Conservation (phyloP, 768 basidiomycete species). For the Mycena leptocephala region DNA sequence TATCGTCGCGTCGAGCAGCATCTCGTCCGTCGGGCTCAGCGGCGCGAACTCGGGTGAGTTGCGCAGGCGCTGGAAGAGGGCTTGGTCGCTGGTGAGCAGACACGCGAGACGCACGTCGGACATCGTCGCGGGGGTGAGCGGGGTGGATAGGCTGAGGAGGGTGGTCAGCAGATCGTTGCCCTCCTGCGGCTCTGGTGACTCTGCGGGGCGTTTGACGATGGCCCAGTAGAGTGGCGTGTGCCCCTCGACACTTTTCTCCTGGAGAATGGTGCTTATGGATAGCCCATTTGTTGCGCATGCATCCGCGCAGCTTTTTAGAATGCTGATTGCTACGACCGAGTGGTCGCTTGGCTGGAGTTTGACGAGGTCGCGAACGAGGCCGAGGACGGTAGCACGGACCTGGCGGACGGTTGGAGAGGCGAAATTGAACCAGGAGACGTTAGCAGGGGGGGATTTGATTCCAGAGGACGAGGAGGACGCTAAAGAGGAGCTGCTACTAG, state of each 20-base stretch:
- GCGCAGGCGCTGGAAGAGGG: constrained; percentile 72
- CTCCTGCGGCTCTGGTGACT: constrained; percentile 5
- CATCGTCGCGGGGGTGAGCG: constrained; percentile 59
- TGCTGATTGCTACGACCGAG: constrained; percentile 34
- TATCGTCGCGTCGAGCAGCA: constrained; percentile 60
- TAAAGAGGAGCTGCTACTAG: constrained; percentile 10
- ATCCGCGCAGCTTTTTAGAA: constrained; percentile 64
- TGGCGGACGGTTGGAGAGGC: constrained; percentile 44
- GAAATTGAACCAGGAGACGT: constrained; percentile 30
- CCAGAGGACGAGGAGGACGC: constrained; percentile 18
- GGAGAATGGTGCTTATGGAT: constrained; percentile 59
- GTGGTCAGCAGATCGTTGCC: constrained; percentile 27
- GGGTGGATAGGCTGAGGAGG: constrained; percentile 53
- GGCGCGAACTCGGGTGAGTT: constrained; percentile 66
- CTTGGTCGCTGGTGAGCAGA: constrained; percentile 73
- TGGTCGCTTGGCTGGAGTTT: constrained; percentile 33
- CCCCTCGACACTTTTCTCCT: constrained; percentile 62
- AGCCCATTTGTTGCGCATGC: constrained; percentile 60
- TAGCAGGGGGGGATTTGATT: constrained; percentile 5
- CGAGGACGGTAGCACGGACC: constrained; percentile 55
- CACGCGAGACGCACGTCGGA: constrained; percentile 81
- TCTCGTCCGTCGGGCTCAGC: constrained; percentile 69
- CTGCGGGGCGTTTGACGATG: constrained; percentile 36
- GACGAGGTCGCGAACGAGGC: constrained; percentile 59
- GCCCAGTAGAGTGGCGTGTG: constrained; percentile 71